Conservation (phyloP, 108 stramenopile species). For the Conticribra guillardii region DNA sequence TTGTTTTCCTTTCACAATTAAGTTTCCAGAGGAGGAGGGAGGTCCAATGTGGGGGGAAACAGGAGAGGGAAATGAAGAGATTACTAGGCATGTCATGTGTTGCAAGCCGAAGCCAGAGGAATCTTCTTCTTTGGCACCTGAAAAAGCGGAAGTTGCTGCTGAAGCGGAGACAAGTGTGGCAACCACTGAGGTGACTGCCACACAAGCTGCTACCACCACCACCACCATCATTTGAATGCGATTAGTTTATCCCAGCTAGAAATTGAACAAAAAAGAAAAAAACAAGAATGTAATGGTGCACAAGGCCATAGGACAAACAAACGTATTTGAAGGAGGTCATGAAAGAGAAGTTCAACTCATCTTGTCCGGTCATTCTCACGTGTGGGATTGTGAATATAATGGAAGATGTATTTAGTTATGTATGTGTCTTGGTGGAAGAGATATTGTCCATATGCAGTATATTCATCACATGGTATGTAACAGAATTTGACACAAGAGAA, state of each 20-base stretch:
- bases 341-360: slow-evolving; percentile 4
- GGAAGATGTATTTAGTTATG: slow-evolving; percentile 13
- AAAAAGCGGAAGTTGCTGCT: too few species aligned
- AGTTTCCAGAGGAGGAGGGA: background rate
- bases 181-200: background rate
- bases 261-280: too few species aligned
- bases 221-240: background rate
- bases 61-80: slow-evolving; percentile 5
- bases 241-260: too few species aligned
- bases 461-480: slow-evolving; percentile 15
- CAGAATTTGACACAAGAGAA: slow-evolving; percentile 4
- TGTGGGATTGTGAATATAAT: slow-evolving; percentile 13
- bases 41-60: slow-evolving; percentile 12
- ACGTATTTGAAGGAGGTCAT: background rate
- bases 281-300: too few species aligned
- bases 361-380: slow-evolving; percentile 5
- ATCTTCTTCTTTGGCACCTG: background rate
- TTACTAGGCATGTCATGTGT: slow-evolving; percentile 20
- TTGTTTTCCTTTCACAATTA: background rate
- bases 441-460: slow-evolving; percentile 14
- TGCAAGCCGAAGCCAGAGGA: slow-evolving; percentile 1
- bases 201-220: background rate
- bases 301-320: too few species aligned
- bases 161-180: background rate
- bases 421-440: background rate